Base-by-base conservation (phyloP, 768 basidiomycete genomes). In the Agaricus blazei region DNA sequence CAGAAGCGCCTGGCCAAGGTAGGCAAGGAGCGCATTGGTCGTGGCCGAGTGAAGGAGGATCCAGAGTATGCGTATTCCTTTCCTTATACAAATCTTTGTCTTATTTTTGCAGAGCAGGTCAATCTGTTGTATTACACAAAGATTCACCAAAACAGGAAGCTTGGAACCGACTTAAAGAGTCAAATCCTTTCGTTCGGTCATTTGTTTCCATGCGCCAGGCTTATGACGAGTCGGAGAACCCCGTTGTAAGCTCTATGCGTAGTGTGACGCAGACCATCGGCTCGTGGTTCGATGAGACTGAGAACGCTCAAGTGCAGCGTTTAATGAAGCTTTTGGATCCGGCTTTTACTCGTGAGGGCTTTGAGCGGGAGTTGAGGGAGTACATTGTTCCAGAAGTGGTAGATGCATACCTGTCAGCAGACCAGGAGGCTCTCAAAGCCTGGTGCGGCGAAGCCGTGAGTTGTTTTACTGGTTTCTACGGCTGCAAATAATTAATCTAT, bases 301-400 rank as follows among this genome's bases (percentile, higher is more conserved):
- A 99, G 75, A 94, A 88, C 45, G 97, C 97, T n/a, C 90, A 90
- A 68, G 96, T 98, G 29, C 85, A 88, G 64, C 80, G 91, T 57
- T 70, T 86, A 65, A 91, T 98, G 84, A 90, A 85, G 68, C 67
- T 75, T n/a, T 75, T 98, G 65, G 97, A 99, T 68, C 93, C 97
- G 4, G 67, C 71, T 27, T 99, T 97, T 72, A 85, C 81, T 53
- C 82, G 87, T 64, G 97, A 98, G 65, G 72, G 75, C 34, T 98
- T 97, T 65, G 88, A 93, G 64, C 78, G 87, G 57, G 97, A 98
- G 66, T 68, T 98, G 55, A 74, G 95, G 57, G 97, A 98, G 70
- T 99, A 98, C 64, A 99, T 99, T 59, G 83, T 99, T 2, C 97
- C 97, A 0, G 97, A 99, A 67, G 85, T 99, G 11, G 93, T 99